phyloP scores from a whole-genome alignment of 1,139 yeast genomes.

The Geotrichum bryndzae region DNA sequence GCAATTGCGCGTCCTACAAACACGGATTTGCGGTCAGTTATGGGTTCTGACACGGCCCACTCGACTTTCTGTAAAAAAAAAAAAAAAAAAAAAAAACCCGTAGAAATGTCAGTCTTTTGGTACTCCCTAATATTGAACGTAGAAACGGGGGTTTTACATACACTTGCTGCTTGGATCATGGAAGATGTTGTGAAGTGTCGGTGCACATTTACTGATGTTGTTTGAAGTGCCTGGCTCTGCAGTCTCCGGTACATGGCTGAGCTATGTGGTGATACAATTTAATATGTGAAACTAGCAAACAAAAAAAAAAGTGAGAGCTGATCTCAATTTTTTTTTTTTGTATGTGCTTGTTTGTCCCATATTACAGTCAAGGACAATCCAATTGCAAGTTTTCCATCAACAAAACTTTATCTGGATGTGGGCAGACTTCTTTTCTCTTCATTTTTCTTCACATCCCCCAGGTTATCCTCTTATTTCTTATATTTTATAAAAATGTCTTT shows the following conservation, averaged over 20 bases:
- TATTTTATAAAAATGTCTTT: no score
- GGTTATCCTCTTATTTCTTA: no score
- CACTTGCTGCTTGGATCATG: background rate
- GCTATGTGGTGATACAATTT: background rate
- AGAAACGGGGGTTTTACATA: background rate
- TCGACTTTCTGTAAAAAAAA: background rate
- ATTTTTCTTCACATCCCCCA: no score
- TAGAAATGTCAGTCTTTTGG: background rate
- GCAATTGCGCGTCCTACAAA: constrained; percentile 67
- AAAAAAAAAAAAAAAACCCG: background rate
- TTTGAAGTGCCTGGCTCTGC: background rate
- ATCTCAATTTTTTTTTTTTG: background rate
- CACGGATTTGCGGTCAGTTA: constrained; percentile 74
- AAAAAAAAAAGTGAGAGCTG: background rate
- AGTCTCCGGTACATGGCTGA: background rate
- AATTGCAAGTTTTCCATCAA: no score
- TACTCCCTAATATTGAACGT: background rate
- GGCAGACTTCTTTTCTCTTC: no score
- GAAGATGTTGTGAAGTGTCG: background rate
- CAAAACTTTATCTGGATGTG: no score
- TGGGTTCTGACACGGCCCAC: constrained; percentile 69
- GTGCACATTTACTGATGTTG: background rate
- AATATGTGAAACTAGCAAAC: background rate
- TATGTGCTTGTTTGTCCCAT: no score
- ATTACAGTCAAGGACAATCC: no score